Base-by-base conservation (phyloP, 2,329 filamentous ascomycete genomes). In the Penicillium sp. region DNA sequence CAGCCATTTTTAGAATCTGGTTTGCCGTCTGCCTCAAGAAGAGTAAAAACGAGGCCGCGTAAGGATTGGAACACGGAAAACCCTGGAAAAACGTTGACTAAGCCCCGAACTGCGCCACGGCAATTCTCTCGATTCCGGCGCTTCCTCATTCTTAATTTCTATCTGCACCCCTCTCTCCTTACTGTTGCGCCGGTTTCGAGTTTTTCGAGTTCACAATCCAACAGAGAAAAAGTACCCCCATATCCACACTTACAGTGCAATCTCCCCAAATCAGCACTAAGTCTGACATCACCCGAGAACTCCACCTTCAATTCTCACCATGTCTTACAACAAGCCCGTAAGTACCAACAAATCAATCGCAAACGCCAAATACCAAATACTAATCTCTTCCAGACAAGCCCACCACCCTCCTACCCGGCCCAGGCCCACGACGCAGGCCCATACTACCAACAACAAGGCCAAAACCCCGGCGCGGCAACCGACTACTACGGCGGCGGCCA, bases 361-460 rank as follows among this genome's bases (percentile, higher is more conserved):
- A 36, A 19, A 25, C 23, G 15, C 21, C 29, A 34, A 25, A 25
- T 36, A 33, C 2, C 15, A 11, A 39, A 36, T n/a, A 8, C 11
- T 47, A 43, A 27, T 15, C 23, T 34, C 40, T 50, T 49, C 11
- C 29, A 74, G 70, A 68, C 66, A 53, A 68, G 67, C 33, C 69
- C 72, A 38, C 74, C 74, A 16, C 74, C 74, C n/a, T 69, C 73
- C 31, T 76, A 76, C 59, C 73, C 72, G 11, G 60, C 68, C 8
- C 68, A 70, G 3, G 61, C 64, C 63, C 68, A 75, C 61, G 69
- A 74, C 53, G 65, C 66, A n/a, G 68, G 68, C 41, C 62, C 67
- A 19, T 70, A 70, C 58, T 59, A 65, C 19, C 62, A 59, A 5
- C 65, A 68, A 19, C 68, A 64, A 27, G 72, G 45, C 5, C 45